phyloP scores from a whole-genome alignment of 169 alveolate species.

The Plasmodium blacklocki region DNA sequence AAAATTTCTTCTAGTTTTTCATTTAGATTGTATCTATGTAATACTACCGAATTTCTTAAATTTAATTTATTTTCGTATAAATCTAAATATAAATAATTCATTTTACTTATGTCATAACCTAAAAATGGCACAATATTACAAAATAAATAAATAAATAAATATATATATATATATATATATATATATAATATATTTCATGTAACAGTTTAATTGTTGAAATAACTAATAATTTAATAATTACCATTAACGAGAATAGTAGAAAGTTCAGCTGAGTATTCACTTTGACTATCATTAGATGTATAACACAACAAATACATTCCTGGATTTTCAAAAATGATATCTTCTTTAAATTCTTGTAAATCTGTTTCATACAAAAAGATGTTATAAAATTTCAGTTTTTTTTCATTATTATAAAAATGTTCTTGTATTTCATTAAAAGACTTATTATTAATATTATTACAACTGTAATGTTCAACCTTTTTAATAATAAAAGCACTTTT shows the following conservation, averaged over 20 bases:
- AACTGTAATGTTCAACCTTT: conserved; percentile 20
- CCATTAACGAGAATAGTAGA: conserved; percentile 40
- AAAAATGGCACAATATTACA: neutral
- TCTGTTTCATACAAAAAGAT: conserved; percentile 32
- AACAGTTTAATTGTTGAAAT: neutral
- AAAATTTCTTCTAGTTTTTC: conserved; percentile 16
- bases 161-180: neutral
- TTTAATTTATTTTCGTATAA: conserved; percentile 26
- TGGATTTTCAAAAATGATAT: conserved; percentile 34
- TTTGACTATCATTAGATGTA: conserved; percentile 36
- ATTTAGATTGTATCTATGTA: conserved; percentile 17
- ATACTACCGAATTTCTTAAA: conserved; percentile 18
- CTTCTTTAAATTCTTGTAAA: conserved; percentile 22
- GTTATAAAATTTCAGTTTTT: conserved; percentile 33
- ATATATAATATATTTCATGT: neutral
- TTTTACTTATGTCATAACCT: conserved; percentile 48
- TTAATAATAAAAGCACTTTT: conserved; percentile 63
- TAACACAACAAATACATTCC: conserved; percentile 61
- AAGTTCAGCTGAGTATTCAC: conserved; percentile 29
- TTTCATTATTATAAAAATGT: conserved; percentile 40
- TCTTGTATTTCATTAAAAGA: conserved; percentile 53
- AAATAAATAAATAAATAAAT: neutral
- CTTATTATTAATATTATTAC: conserved; percentile 44
- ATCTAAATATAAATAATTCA: conserved; percentile 41
- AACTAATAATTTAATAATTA: conserved; percentile 1